Evolutionary conservation across 495 filamentous ascomycete genomes (phyloP).

Genomic region (Filosporella fistucella): DNA sequence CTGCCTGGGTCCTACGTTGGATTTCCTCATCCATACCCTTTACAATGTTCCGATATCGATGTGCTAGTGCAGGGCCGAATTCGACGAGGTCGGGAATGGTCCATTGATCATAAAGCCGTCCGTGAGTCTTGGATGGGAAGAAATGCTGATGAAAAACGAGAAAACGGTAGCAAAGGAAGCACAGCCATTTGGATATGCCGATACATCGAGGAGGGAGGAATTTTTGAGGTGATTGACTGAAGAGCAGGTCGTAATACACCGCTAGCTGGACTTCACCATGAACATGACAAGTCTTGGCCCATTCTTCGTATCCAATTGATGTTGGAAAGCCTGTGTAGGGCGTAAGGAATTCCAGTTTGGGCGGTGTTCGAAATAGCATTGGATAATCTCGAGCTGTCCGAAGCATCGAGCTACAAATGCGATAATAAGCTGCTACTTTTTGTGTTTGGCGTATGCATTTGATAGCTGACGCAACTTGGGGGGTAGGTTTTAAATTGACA

Average conservation of each 20-base stretch:
- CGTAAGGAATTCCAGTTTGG: slow-evolving; percentile 1
- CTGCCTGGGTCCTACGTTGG: background rate
- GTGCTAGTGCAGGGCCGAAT: background rate
- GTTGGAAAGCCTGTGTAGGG: slow-evolving; percentile 8
- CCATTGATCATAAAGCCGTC: slow-evolving; percentile 13
- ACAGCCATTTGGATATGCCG: slow-evolving; percentile 9
- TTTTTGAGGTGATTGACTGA: no score
- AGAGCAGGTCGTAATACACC: slow-evolving; percentile 11
- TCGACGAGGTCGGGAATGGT: slow-evolving; percentile 10
- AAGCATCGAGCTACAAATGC: slow-evolving; percentile 3
- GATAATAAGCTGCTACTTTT: slow-evolving; percentile 8
- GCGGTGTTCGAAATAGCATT: background rate
- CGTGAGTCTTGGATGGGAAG: slow-evolving; percentile 14
- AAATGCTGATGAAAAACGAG: slow-evolving; percentile 4
- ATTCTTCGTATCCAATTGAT: slow-evolving; percentile 8
- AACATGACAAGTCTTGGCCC: slow-evolving; percentile 10
- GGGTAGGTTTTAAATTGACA: background rate
- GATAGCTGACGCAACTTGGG: slow-evolving; percentile 8
- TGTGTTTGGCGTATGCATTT: slow-evolving; percentile 12
- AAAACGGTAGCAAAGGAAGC: slow-evolving; percentile 14
- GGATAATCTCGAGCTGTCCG: slow-evolving; percentile 1
- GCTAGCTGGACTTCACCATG: slow-evolving; percentile 15
- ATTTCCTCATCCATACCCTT: slow-evolving; percentile 1
- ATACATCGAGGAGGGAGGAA: slow-evolving; percentile 3
- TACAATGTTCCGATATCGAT: slow-evolving; percentile 6